Evolutionary conservation across 2,329 filamentous ascomycete genomes (phyloP), one percentile per base, ranked within the genome.

Genomic region (Onygenales sp.): DNA sequence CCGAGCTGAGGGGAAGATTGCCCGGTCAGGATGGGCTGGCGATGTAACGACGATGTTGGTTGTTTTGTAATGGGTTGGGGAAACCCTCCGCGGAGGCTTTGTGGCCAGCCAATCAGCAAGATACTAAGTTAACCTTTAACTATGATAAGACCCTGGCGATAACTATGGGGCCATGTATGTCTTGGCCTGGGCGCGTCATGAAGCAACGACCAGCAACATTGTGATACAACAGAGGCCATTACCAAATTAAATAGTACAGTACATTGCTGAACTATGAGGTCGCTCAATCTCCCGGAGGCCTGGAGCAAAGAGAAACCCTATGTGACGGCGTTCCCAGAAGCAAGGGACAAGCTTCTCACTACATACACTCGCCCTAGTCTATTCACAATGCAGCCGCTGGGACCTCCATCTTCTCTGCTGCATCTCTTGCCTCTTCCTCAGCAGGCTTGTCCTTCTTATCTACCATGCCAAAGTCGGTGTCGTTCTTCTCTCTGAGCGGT

Each of bases 391-490:
- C 38, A 6, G 38, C 38, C 38, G 38, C 38, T 4, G 38, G 38
- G 38, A 7, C 38, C 38, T 41, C 38, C 38, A 3, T 5, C 21
- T 41, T 41, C 38, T 14, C 38, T 41, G 38, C 14, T 41, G 6
- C 6, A 41, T 6, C 38, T 41, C 46, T 49, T 49, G 46, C 46
- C 13, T 36, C 36, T 33, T 49, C 46, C 10, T 36, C 49, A 33
- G 17, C 21, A 42, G 39, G 27, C 35, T 44, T 32, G 27, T 45
- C 17, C 46, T 50, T 41, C 21, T 27, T 27, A 11, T 55, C 50
- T 14, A 33, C 46, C 51, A 55, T 50, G 33, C 51, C 54, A 41
- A 49, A 53, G 11, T 54, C 39, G 33, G 54, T 56, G 32, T 56
- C 46, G 11, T 50, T 14, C 7, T 54, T 51, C 27, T 51, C 36